Base-by-base conservation (phyloP, 441 rosid genomes). In the Brassica hybrid region DNA sequence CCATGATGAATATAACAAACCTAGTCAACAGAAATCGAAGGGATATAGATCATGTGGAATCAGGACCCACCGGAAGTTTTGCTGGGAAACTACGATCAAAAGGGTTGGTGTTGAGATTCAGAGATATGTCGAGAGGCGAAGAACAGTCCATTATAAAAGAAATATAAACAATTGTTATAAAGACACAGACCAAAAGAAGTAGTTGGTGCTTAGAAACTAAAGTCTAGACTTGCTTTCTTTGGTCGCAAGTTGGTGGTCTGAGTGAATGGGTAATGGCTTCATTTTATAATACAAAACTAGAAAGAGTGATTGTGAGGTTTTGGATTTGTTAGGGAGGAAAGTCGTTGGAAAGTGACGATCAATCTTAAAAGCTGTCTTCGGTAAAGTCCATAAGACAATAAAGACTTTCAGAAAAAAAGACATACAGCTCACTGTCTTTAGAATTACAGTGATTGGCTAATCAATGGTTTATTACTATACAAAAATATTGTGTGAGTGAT, bases 101-200 rank as follows among this genome's bases (percentile, higher is more conserved):
- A 72, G 89, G 74, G 58, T 79, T 86, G 79, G 80, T 73, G 65
- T 85, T 89, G 83, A 92, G 94, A 60, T 84, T 89, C 12, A 92
- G 88, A 68, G 90, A 79, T 13, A 86, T 82, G 71, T 85, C 84
- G 16, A 82, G 85, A 52, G 38, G 54, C 52, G 80, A 79, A 57
- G 84, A 81, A 74, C 38, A 56, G 32, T 38, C 75, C 76, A 76
- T 43, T 58, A 16, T 0, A 16, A 7, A 14, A 27, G 8, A 16
- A 11, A 23, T 6, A 19, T 1, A 7, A 25, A 48, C 65, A 27
- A 50, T 23, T 50, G 25, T 57, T 34, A 10, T n/a, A 23, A 6
- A 48, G 48, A 72, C 12, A 18, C 50, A 21, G 23, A 78, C 16
- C 63, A 67, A 36, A 45, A 78, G 45, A 23, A 72, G 17, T 67